Base-by-base conservation (phyloP, 2,329 filamentous ascomycete genomes). In the Ophiostoma fasciatum region DNA sequence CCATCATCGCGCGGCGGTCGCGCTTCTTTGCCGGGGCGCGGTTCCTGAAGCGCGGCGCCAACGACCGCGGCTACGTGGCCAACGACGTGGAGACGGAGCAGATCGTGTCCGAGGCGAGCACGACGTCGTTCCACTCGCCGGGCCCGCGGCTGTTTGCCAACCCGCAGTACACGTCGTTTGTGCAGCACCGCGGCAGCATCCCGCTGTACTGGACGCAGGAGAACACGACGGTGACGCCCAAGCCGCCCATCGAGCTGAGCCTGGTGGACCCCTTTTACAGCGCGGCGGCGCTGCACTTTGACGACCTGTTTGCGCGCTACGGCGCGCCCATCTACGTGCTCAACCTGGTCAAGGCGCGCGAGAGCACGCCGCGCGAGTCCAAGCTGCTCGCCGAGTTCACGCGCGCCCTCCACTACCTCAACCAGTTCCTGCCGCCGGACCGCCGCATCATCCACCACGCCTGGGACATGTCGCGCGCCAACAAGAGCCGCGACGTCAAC, bases 11-110 rank as follows among this genome's bases (percentile, higher is more conserved):
- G 4, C 70, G 90, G 38, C 74, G 90, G 22, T 98, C 90, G 13
- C 74, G 90, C 8, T 84, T 83, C 56, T 98, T 96, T 56, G 90
- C 90, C 3, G 90, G 90, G 20, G 90, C 90, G 26, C 71, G 90
- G 4, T 98, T 94, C 47, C 60, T 98, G 36, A 98, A 98, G 57
- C 77, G 90, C 39, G 90, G 90, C 22, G 82, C 85, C 32, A 98
- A 98, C 50, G 90, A 98, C 54, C 55, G 87, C 38, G 88, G 90
- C 12, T 93, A 93, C 53, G 90, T 98, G 37, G 92, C 90, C 35
- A 98, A 98, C 51, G 92, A 98, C 56, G 90, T 98, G 18, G 92
- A 98, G 58, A 96, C 90, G 1, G 90, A 98, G 57, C 90, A 98
- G 54, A 94, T 98, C 41, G 87, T 98, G 5, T 90, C 87, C 1